Percentiles rank a stretch among this genome's conserved stretches.
phyloP scores from a whole-genome alignment of 176 grass and related monocot species.

The Poa annua region DNA sequence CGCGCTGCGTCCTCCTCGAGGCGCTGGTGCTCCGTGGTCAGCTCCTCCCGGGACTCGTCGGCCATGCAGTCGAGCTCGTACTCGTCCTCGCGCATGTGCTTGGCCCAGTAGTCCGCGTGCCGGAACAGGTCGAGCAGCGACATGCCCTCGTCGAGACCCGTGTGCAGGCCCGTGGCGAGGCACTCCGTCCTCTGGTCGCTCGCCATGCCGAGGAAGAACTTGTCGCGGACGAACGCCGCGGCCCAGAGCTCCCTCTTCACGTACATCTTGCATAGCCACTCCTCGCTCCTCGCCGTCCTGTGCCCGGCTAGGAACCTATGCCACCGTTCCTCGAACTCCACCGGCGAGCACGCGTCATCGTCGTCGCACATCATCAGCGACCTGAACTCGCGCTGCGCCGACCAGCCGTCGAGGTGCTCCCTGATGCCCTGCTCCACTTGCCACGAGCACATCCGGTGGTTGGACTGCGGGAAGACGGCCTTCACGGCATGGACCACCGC shows the following conservation, averaged over 20 bases:
- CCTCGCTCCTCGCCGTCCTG: neutral
- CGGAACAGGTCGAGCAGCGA: slow-evolving; percentile 3
- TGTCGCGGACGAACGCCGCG: slow-evolving; percentile 27
- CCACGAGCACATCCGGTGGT: slow-evolving; percentile 39
- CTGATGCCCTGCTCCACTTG: slow-evolving; percentile 26
- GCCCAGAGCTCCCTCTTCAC: slow-evolving; percentile 31
- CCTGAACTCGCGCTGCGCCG: neutral
- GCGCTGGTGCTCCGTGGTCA: neutral
- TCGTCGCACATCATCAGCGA: slow-evolving; percentile 5
- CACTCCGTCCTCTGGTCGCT: neutral
- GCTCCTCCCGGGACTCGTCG: slow-evolving; percentile 21
- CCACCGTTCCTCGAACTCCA: slow-evolving; percentile 15
- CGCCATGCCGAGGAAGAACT: slow-evolving; percentile 24
- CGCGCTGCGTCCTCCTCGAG: slow-evolving; percentile 14
- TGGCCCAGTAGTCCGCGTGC: neutral
- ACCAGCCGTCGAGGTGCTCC: neutral
- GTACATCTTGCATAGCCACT: slow-evolving; percentile 25
- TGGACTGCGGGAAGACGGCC: slow-evolving; percentile 21
- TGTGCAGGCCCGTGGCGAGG: slow-evolving; percentile 5
- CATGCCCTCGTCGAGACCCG: neutral
- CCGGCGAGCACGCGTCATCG: slow-evolving; percentile 13
- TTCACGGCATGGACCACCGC: slow-evolving; percentile 21
- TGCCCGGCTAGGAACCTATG: neutral
- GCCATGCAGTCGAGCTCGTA: neutral
- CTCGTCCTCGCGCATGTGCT: neutral